These are phyloP conservation scores for Guillardia theta DNA, from an alignment of 78 protist genomes.

Conservation along the genomic window DNA sequence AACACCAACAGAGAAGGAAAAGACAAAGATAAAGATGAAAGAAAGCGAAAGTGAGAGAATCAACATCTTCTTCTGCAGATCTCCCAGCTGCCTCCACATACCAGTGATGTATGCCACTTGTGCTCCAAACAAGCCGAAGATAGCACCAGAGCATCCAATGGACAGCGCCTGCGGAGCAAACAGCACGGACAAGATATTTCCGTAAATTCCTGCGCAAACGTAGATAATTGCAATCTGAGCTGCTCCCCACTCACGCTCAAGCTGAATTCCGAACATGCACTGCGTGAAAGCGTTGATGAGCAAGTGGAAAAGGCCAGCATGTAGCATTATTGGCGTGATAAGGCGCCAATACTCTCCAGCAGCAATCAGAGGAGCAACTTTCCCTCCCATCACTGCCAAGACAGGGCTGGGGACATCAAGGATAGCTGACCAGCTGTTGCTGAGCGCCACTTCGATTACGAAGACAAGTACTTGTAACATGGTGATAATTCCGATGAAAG, in stretches of 20 bases:
- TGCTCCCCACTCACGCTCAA: conserved; percentile 5
- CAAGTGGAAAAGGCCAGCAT: not conserved
- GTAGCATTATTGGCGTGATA: not conserved
- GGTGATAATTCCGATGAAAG: not conserved
- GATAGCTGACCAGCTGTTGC: not conserved
- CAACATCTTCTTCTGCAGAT: conserved; percentile 13
- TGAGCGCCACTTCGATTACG: not conserved
- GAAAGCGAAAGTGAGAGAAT: not conserved
- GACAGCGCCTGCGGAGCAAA: conserved; percentile 30
- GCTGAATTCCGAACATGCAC: conserved; percentile 32
- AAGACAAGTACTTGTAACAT: not conserved
- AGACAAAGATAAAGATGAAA: not conserved
- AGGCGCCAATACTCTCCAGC: not conserved
- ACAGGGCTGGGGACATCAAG: not conserved
- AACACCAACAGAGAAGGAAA: conserved; percentile 10
- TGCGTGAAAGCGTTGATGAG: not conserved
- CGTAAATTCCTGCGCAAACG: not conserved
- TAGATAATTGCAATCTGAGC: not conserved
- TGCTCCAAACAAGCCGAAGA: not conserved
- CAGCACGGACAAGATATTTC: not conserved
- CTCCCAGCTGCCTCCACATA: not conserved
- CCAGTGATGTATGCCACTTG: conserved; percentile 14
- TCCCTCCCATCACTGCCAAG: not conserved
- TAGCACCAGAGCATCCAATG: not conserved
- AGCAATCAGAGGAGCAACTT: not conserved